Evolutionary conservation across 2,329 filamentous ascomycete genomes (phyloP).

Genomic region (Clonostachys chloroleuca): DNA sequence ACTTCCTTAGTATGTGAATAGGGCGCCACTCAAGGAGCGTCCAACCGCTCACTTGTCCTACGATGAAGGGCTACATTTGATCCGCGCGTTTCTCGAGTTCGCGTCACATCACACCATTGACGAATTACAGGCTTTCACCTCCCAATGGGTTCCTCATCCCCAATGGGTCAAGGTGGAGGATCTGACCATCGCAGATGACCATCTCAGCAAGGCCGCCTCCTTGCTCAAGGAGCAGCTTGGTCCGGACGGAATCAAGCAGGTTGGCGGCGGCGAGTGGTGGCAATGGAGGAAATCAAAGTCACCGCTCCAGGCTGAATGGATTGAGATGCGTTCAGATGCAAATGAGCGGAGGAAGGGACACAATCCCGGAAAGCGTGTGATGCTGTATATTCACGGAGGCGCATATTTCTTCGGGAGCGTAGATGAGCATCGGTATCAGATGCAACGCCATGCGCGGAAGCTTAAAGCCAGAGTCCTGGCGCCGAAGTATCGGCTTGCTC

Average conservation of each 20-base stretch:
- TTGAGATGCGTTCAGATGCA: slow-evolving; percentile 82
- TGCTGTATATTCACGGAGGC: slow-evolving; percentile 92
- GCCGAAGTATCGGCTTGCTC: slow-evolving; percentile 80
- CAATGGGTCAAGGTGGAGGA: slow-evolving; percentile 80
- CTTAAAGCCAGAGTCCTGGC: slow-evolving; percentile 87
- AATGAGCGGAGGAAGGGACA: slow-evolving; percentile 61
- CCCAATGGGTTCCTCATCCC: slow-evolving; percentile 86
- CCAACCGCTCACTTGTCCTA: slow-evolving; percentile 91
- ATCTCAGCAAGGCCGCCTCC: slow-evolving; percentile 61
- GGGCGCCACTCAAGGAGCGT: slow-evolving; percentile 68
- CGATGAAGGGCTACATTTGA: slow-evolving; percentile 83
- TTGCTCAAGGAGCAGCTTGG: slow-evolving; percentile 73
- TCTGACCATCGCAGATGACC: slow-evolving; percentile 58
- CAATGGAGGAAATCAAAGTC: slow-evolving; percentile 70
- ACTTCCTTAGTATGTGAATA: slow-evolving; percentile 68
- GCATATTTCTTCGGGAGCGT: slow-evolving; percentile 95
- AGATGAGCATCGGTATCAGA: slow-evolving; percentile 96
- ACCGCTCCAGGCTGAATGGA: slow-evolving; percentile 81
- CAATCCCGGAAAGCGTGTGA: slow-evolving; percentile 64
- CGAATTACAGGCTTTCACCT: slow-evolving; percentile 86
- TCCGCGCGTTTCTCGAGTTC: slow-evolving; percentile 80
- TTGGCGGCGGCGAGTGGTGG: slow-evolving; percentile 87
- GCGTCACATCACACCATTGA: slow-evolving; percentile 89
- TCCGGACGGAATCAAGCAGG: slow-evolving; percentile 63
- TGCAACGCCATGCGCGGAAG: slow-evolving; percentile 93